These are phyloP conservation scores for Pseudogymnoascus pannorum DNA, from an alignment of 2,329 filamentous ascomycete species.

Conservation along the genomic window DNA sequence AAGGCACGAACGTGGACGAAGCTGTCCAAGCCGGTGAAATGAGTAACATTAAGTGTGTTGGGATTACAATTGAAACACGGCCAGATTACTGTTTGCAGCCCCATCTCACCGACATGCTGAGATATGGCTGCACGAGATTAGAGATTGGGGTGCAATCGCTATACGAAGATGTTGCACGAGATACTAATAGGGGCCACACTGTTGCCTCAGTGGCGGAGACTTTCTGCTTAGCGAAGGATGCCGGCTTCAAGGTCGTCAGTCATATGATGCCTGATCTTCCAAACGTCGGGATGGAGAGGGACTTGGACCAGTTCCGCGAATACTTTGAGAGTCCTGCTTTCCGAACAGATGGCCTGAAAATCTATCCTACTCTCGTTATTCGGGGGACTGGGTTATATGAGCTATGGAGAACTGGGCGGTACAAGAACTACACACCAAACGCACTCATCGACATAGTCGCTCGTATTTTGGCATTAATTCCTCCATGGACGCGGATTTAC, in stretches of 20 bases:
- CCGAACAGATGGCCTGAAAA: slow-evolving; percentile 93
- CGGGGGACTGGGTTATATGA: slow-evolving; percentile 95
- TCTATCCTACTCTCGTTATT: slow-evolving; percentile 96
- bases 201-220: slow-evolving; percentile 94
- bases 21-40: slow-evolving; percentile 90
- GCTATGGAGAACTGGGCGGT: slow-evolving; percentile 91
- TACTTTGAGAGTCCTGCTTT: slow-evolving; percentile 97
- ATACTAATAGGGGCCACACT: slow-evolving; percentile 94
- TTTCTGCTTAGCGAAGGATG: slow-evolving; percentile 94
- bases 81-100: slow-evolving; percentile 95
- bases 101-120: slow-evolving; percentile 91
- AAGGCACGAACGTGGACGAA: slow-evolving; percentile 89
- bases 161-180: slow-evolving; percentile 96
- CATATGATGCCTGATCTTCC: slow-evolving; percentile 99
- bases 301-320: slow-evolving; percentile 92
- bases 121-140: slow-evolving; percentile 92
- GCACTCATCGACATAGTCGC: slow-evolving; percentile 92
- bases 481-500: slow-evolving; percentile 97
- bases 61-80: slow-evolving; percentile 95
- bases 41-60: slow-evolving; percentile 96
- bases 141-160: slow-evolving; percentile 95
- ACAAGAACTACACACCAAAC: slow-evolving; percentile 98
- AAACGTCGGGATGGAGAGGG: slow-evolving; percentile 97
- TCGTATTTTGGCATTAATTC: slow-evolving; percentile 87
- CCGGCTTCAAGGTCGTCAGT: slow-evolving; percentile 96